Evolutionary conservation across 768 basidiomycete genomes (phyloP).

Genomic region (Cytidiella melzeri): DNA sequence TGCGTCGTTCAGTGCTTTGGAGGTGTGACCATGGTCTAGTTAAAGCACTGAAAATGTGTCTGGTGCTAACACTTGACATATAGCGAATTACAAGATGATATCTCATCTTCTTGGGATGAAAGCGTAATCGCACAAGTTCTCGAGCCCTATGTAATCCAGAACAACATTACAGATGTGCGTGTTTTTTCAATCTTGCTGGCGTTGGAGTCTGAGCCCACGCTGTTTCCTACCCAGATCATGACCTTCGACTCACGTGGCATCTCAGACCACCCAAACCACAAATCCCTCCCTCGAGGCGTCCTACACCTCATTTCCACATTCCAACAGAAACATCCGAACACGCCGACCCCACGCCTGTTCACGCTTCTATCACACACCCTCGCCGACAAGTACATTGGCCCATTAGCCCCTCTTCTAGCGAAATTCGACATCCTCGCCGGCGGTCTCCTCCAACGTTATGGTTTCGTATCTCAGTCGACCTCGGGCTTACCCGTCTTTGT

Average conservation of each 20-base stretch:
- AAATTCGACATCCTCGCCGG: conserved; percentile 37
- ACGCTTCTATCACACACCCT: conserved; percentile 55
- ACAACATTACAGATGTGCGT: conserved; percentile 57
- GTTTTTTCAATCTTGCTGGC: conserved; percentile 8
- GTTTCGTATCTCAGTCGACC: not conserved
- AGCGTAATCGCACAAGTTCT: conserved; percentile 53
- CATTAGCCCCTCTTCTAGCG: conserved; percentile 43
- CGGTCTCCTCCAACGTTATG: not conserved
- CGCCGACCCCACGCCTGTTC: conserved; percentile 37
- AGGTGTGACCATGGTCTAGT: no score
- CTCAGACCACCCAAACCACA: conserved; percentile 86
- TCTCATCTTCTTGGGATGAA: conserved; percentile 60
- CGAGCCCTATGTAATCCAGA: conserved; percentile 46
- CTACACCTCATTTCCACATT: conserved; percentile 32
- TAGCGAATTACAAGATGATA: conserved; percentile 70
- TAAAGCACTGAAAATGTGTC: no score
- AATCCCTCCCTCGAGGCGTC: conserved; percentile 56
- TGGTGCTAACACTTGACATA: conserved; percentile 8
- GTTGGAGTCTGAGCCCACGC: conserved; percentile 12
- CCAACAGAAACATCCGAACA: conserved; percentile 20
- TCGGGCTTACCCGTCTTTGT: conserved; percentile 40
- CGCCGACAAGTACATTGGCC: conserved; percentile 53
- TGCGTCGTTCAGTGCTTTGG: no score
- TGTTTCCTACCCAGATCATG: conserved; percentile 49
- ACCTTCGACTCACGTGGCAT: conserved; percentile 79